These are phyloP conservation scores for Davidsoniella virescens DNA, from an alignment of 2,329 filamentous ascomycete species.

Conservation along the genomic window DNA sequence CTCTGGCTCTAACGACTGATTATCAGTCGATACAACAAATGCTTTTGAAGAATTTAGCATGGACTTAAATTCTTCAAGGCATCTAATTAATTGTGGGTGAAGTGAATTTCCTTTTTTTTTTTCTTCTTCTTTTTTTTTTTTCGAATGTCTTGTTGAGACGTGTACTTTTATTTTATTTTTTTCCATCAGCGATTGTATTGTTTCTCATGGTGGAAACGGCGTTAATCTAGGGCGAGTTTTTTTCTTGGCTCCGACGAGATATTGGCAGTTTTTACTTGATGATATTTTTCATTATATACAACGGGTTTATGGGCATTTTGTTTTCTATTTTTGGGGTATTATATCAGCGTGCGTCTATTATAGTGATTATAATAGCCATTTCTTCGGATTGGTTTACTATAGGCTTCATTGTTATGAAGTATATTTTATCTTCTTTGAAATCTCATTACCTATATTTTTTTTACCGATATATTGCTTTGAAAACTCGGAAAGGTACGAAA, in stretches of 20 bases:
- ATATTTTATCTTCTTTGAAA: no score
- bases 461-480: no score
- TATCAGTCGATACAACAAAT: no score
- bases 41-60: no score
- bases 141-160: conserved; percentile 5
- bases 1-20: neutral
- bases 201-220: neutral
- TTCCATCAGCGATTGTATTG: neutral
- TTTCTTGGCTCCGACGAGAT: neutral
- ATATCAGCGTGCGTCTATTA: neutral
- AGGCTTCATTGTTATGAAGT: no score
- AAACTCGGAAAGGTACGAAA: no score
- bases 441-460: no score
- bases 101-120: neutral
- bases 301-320: neutral
- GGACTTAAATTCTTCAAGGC: neutral
- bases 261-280: neutral
- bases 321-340: neutral
- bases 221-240: neutral
- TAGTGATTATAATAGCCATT: neutral
- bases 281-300: no score
- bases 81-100: neutral
- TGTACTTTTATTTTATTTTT: conserved; percentile 4
- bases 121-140: neutral
- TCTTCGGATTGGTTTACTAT: neutral